Evolutionary conservation across 345 rosid species (phyloP), one percentile per base, ranked within the genome.

Genomic region (Citrus trifoliata): DNA sequence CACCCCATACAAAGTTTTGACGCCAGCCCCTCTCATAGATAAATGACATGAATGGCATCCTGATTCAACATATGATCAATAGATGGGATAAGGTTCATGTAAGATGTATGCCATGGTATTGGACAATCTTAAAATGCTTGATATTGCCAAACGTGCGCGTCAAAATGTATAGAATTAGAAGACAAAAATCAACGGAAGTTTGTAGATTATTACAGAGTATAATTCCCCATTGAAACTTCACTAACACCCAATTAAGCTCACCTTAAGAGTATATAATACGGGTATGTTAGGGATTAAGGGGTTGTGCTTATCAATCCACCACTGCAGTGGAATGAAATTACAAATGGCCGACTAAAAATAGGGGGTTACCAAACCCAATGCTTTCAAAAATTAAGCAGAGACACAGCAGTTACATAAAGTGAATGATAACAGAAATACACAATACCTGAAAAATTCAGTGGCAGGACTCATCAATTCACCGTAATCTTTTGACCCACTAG

Each of bases 11-110:
- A 73, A 93, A 93, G 72, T 83, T 89, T 83, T 95, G 98, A 78
- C 97, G 93, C 98, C 98, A 95, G 70, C 98, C 98, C 76, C 98
- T 88, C 86, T 95, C 98, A 46, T 95, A 95, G 75, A 93, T 86
- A 82, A 86, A 93, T 3, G 98, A 90, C 64, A 95, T 86, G 81
- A 93, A 48, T 1, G 88, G 94, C 77, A 78, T 40, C 86, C 98
- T 93, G 81, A 71, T 76, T 56, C 81, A 70, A 82, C 58, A 80
- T 62, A 84, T 3, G 7, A 78, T 35, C 51, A 42, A 73, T 35
- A 10, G 21, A 70, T 12, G 70, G 7, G 61, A 61, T 12, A 40
- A 62, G 32, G 30, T 14, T 24, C 16, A n/a, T 12, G 61, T 18
- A 30, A 21, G 56, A 33, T 1, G 18, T 22, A 76, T 38, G 38